Evolutionary conservation across 768 basidiomycete species (phyloP), one percentile per base, ranked within the genome.

Genomic region (Myochromella boudieri): DNA sequence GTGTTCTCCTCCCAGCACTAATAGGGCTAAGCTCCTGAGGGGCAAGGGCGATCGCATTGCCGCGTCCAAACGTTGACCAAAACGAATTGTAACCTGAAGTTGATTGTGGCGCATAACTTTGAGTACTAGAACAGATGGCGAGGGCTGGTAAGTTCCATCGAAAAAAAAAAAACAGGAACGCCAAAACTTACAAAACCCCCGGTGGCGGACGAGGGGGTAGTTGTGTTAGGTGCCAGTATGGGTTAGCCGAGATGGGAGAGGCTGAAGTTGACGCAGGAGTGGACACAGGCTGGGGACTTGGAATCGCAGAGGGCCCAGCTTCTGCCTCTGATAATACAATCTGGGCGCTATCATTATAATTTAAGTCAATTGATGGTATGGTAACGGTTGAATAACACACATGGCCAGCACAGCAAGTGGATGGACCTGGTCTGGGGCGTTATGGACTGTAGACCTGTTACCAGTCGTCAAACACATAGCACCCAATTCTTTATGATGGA

Each of bases 181-280:
- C n/a, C n/a, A n/a, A n/a, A 6, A 15, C 42, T 22, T 29, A 42
- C 31, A 37, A 37, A 26, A 1, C 10, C 21, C 3, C 24, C 17
- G 21, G 11, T 15, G 5, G 4, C 15, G 42, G 20, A 8, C n/a
- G 10, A n/a, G 15, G 3, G 5, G 44, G 25, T 15, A 38, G 10
- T 21, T 46, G 17, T 17, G 45, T 46, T 28, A 46, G 37, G 20
- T 46, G 37, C 45, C 45, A 46, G 28, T 46, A 46, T 4, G 45
- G 45, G 29, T 46, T 46, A n/a, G 11, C 27, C 21, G 12, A 20
- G 32, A 2, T 6, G 1, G 11, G 6, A 32, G 42, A 33, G 6
- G 31, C 7, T 36, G 22, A 9, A 17, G 17, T 6, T 10, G 5
- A 6, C 15, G 4, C 4, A 14, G 31, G 5, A 14, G 29, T 18